Evolutionary conservation across 768 basidiomycete genomes (phyloP).

Genomic region (Rhodotorula graminis): DNA sequence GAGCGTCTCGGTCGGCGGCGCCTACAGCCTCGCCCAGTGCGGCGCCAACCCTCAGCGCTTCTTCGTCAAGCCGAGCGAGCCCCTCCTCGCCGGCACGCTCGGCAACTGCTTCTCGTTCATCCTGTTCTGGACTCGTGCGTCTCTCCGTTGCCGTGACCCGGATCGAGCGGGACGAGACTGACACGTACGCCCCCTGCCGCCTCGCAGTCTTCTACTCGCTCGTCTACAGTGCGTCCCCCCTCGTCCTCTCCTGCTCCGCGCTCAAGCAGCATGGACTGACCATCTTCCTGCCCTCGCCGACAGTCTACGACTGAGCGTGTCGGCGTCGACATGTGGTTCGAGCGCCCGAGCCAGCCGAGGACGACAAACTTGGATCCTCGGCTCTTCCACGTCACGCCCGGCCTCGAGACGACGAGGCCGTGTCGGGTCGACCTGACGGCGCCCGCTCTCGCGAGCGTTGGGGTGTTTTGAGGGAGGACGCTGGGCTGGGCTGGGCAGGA

Average conservation of each 20-base stretch:
- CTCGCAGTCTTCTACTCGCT: slow-evolving; percentile 25
- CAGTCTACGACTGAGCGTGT: slow-evolving; percentile 7
- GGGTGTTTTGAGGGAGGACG: no score
- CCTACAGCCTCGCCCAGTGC: slow-evolving; percentile 10
- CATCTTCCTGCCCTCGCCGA: no score
- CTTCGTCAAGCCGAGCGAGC: slow-evolving; percentile 16
- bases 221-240: slow-evolving; percentile 9
- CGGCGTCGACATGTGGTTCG: no score
- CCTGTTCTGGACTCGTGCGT: slow-evolving; percentile 30
- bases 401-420: no score
- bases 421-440: no score
- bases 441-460: no score
- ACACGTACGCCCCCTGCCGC: background rate
- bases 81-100: slow-evolving; percentile 6
- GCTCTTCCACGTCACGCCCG: no score
- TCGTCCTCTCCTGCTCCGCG: background rate
- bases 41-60: background rate
- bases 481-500: no score
- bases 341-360: background rate
- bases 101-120: slow-evolving; percentile 27
- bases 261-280: no score
- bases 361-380: no score
- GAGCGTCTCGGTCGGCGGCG: slow-evolving; percentile 11
- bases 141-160: background rate
- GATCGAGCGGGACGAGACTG: background rate